Evolutionary conservation across 768 basidiomycete species (phyloP).

Genomic region (Leccinellum luteum): DNA sequence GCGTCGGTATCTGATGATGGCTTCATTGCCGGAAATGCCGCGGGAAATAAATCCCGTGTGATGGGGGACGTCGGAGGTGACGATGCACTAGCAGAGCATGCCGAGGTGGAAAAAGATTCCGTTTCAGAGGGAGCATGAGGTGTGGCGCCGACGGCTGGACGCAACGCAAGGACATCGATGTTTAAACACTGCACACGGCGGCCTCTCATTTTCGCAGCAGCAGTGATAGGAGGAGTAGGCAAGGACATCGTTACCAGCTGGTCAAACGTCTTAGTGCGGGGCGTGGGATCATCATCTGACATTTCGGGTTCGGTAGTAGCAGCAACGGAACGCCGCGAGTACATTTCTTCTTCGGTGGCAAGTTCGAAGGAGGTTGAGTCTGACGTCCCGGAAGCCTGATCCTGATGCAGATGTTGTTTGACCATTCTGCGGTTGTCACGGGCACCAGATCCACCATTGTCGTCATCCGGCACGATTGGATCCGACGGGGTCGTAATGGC

Average conservation of each 20-base stretch:
- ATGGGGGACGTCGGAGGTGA: slow-evolving; percentile 1
- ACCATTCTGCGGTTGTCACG: background rate
- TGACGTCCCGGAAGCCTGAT: background rate
- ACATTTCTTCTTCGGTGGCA: background rate
- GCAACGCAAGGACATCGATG: slow-evolving; percentile 1
- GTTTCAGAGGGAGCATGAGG: slow-evolving; percentile 25
- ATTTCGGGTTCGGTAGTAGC: slow-evolving; percentile 1
- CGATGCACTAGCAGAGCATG: slow-evolving; percentile 4
- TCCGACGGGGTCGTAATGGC: slow-evolving; percentile 1
- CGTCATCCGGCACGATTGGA: slow-evolving; percentile 6
- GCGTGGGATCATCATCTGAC: slow-evolving; percentile 27
- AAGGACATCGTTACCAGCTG: background rate
- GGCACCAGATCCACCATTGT: slow-evolving; percentile 3
- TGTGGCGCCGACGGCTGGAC: slow-evolving; percentile 21
- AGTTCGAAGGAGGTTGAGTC: background rate
- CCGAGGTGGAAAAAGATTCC: slow-evolving; percentile 3
- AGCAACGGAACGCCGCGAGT: slow-evolving; percentile 1
- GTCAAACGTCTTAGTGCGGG: slow-evolving; percentile 20
- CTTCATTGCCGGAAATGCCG: background rate
- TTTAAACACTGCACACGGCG: slow-evolving; percentile 12
- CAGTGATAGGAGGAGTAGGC: background rate
- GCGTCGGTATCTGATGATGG: background rate
- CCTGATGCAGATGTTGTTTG: slow-evolving; percentile 1
- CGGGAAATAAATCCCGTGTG: background rate
- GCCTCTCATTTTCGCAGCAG: background rate